Conservation (phyloP, 352 stramenopile genomes). For the Globisporangium radiosum region DNA sequence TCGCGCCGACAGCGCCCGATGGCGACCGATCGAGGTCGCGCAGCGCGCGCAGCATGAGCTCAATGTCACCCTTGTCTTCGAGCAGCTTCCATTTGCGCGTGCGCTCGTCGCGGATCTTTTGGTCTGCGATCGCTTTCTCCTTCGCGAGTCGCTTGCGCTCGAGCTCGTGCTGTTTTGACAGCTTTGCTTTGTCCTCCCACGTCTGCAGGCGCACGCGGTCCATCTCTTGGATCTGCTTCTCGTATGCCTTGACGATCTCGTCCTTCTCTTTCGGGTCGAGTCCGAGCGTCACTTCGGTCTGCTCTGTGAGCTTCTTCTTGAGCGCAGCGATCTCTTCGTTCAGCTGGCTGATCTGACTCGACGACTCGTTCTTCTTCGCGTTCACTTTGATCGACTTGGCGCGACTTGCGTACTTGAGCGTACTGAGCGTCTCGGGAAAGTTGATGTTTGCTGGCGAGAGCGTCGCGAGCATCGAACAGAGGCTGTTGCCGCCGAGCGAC, state of each 20-base stretch:
- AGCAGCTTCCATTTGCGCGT: slow-evolving; percentile 81
- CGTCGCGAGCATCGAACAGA: slow-evolving; percentile 95
- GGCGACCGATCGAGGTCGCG: slow-evolving; percentile 42
- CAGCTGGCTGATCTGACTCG: slow-evolving; percentile 85
- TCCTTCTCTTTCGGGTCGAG: slow-evolving; percentile 83
- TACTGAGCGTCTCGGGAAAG: slow-evolving; percentile 93
- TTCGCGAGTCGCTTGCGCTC: slow-evolving; percentile 77
- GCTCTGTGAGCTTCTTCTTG: slow-evolving; percentile 83
- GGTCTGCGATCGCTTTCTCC: slow-evolving; percentile 69
- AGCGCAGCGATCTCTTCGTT: slow-evolving; percentile 86
- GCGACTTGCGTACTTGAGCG: slow-evolving; percentile 92
- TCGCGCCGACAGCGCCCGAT: slow-evolving; percentile 5
- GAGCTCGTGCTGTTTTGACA: slow-evolving; percentile 83
- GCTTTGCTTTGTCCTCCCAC: slow-evolving; percentile 83
- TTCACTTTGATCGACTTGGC: slow-evolving; percentile 94
- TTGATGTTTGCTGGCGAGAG: slow-evolving; percentile 94
- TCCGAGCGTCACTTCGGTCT: slow-evolving; percentile 53
- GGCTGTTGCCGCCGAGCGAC: slow-evolving; percentile 89
- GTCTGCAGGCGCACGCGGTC: slow-evolving; percentile 78
- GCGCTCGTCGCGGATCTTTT: slow-evolving; percentile 76
- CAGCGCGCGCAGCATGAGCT: slow-evolving; percentile 71
- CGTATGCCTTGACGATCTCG: slow-evolving; percentile 82
- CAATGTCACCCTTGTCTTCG: slow-evolving; percentile 77
- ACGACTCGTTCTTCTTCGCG: slow-evolving; percentile 91
- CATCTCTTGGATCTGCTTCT: slow-evolving; percentile 89